Base-by-base conservation (phyloP, 1,139 yeast species). In the Debaryomyces subglobosus region DNA sequence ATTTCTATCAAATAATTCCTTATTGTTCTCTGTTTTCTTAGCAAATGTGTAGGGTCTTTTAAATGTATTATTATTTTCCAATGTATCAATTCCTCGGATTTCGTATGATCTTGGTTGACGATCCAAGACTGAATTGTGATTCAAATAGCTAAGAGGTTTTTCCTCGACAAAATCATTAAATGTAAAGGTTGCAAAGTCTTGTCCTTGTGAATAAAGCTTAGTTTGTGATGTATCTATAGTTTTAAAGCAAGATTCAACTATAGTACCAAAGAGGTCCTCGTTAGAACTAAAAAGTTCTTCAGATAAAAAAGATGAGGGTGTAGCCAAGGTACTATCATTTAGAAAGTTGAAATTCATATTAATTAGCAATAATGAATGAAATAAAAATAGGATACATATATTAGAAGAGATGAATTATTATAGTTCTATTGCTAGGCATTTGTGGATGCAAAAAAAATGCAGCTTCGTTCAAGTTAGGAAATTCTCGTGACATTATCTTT, bases 231-330 rank as follows among this genome's bases (percentile, higher is more conserved):
- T 18, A 25, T 27, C 30, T 24, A 38, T 21, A 23, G 42, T 27
- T 44, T 44, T 44, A 15, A 38, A 44, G 46, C 46, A 44, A 44
- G 40, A 29, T 36, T 44, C 46, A 44, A 44, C 32, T 21, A 37
- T 9, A 20, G 42, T 29, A 37, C 43, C 43, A 18, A 36, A 38
- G 8, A 20, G 33, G 15, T 44, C 47, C 24, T 39, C 47, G 20
- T 34, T 45, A 24, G 13, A 45, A 23, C 39, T 16, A 16, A 40
- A 39, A 40, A 45, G 25, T 27, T 38, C 40, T 9, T 34, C 39
- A 20, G 44, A 8, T 18, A 18, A 10, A 24, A 45, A 40, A 21
- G 47, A 33, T 20, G 47, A 35, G 24, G 46, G 30, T 8, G 42
- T 30, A 21, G 37, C 37, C 33, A 44, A 15, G 34, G 46, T 18